Evolutionary conservation across 352 stramenopile genomes (phyloP).

Genomic region (Phytophthora cactorum): DNA sequence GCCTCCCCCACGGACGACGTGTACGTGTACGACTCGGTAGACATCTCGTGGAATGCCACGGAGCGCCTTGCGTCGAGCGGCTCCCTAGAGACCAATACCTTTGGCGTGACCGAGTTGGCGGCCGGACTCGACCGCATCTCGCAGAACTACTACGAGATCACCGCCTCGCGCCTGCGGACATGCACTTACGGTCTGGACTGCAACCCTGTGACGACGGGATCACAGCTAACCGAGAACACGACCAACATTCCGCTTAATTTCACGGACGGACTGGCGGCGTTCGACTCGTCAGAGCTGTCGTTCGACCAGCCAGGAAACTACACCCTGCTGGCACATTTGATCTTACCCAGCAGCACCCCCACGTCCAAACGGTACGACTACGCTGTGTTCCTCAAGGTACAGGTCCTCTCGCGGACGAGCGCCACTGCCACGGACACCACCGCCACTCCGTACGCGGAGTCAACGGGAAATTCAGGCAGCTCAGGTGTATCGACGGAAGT

Average conservation of each 20-base stretch:
- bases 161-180: conserved; percentile 60
- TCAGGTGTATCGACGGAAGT: conserved; percentile 64
- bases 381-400: conserved; percentile 58
- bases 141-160: conserved; percentile 56
- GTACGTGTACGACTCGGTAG: conserved; percentile 63
- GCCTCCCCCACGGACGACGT: conserved; percentile 46
- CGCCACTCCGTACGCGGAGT: conserved; percentile 44
- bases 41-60: conserved; percentile 72
- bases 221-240: conserved; percentile 51
- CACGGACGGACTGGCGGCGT: conserved; percentile 46
- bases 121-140: conserved; percentile 59
- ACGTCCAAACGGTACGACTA: conserved; percentile 69
- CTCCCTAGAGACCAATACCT: conserved; percentile 48
- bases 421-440: conserved; percentile 34
- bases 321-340: conserved; percentile 65
- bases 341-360: conserved; percentile 53
- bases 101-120: conserved; percentile 52
- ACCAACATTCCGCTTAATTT: conserved; percentile 67
- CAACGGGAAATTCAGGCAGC: conserved; percentile 23
- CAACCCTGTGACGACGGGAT: conserved; percentile 55
- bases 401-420: conserved; percentile 36
- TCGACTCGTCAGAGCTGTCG: conserved; percentile 61
- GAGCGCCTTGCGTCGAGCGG: conserved; percentile 43
- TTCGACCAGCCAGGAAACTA: conserved; percentile 59
- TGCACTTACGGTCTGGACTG: conserved; percentile 55